phyloP scores from a whole-genome alignment of 2,329 filamentous ascomycete genomes.

The Chrysoporthe deuterocubensis region DNA sequence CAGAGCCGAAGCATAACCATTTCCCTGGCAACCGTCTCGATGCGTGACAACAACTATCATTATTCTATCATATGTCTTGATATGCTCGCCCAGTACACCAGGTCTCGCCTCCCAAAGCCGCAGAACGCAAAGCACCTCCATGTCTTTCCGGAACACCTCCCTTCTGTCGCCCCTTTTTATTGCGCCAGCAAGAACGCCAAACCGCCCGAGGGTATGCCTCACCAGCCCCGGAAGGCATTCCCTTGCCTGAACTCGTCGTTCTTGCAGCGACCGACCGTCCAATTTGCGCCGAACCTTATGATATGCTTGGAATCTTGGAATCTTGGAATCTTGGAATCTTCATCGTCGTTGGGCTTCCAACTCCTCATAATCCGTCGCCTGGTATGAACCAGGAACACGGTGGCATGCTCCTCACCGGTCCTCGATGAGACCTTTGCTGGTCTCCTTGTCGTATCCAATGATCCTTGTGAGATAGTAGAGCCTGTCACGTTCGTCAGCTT shows the following conservation, averaged over 20 bases:
- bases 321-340: conserved; percentile 14
- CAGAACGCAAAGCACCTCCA: not conserved
- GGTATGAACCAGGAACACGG: not conserved
- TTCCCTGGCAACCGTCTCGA: not conserved
- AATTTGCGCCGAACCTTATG: conserved; percentile 26
- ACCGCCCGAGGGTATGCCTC: not conserved
- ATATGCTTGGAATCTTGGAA: conserved; percentile 11
- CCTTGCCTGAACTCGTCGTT: not conserved
- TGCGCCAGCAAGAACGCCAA: conserved; percentile 9
- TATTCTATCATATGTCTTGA: conserved; percentile 24
- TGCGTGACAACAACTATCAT: conserved; percentile 12
- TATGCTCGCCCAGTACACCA: conserved; percentile 17
- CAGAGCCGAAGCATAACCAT: not conserved
- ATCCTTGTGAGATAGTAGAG: conserved; percentile 54
- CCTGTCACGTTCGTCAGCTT: conserved; percentile 41
- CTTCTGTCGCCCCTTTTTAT: not conserved
- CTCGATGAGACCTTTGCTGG: conserved; percentile 51
- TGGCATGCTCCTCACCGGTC: conserved; percentile 39
- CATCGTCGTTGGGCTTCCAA: not conserved
- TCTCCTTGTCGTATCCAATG: conserved; percentile 59
- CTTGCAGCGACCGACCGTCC: not conserved
- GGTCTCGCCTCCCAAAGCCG: not conserved
- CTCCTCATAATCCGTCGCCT: not conserved
- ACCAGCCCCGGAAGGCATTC: not conserved
- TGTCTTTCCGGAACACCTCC: conserved; percentile 4